These are phyloP conservation scores for Kodamaea sp. DNA, from an alignment of 1,139 yeast genomes.

Conservation along the genomic window DNA sequence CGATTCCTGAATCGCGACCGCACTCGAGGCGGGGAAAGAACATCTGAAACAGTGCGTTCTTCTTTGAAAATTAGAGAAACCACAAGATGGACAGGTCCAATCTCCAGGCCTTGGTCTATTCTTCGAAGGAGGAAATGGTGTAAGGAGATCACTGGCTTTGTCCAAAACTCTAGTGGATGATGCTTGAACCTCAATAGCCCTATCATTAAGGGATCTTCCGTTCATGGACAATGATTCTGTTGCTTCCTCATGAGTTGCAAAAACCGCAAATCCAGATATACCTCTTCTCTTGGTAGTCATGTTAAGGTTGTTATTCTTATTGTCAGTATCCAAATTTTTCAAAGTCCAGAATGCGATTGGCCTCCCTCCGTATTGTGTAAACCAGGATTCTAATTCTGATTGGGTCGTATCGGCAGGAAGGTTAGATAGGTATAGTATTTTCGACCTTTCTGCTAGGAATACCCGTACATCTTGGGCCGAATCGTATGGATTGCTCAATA, in stretches of 20 bases:
- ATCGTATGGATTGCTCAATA: constrained; percentile 75
- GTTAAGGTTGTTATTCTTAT: constrained; percentile 13
- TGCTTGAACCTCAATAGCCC: constrained; percentile 82
- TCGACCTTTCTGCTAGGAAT: constrained; percentile 72
- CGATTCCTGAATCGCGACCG: constrained; percentile 63
- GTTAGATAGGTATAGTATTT: constrained; percentile 75
- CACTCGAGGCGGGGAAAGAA: constrained; percentile 81
- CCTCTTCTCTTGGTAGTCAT: constrained; percentile 21
- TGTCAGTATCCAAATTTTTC: constrained; percentile 51
- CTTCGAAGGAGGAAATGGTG: constrained; percentile 85
- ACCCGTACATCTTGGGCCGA: constrained; percentile 66
- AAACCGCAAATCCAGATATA: constrained; percentile 80
- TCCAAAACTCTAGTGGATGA: constrained; percentile 78
- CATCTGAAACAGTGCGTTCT: constrained; percentile 94
- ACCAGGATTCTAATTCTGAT: constrained; percentile 89
- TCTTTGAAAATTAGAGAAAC: constrained; percentile 91
- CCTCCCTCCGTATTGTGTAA: constrained; percentile 80
- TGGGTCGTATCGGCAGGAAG: constrained; percentile 87
- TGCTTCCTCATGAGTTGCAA: constrained; percentile 85
- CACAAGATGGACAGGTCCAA: constrained; percentile 97
- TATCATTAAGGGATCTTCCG: constrained; percentile 75
- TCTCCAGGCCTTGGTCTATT: constrained; percentile 96
- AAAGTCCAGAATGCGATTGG: constrained; percentile 92
- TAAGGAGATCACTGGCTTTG: constrained; percentile 74
- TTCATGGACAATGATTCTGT: constrained; percentile 73